phyloP scores from a whole-genome alignment of 768 basidiomycete genomes.

The Trichaptum fuscoviolaceum region DNA sequence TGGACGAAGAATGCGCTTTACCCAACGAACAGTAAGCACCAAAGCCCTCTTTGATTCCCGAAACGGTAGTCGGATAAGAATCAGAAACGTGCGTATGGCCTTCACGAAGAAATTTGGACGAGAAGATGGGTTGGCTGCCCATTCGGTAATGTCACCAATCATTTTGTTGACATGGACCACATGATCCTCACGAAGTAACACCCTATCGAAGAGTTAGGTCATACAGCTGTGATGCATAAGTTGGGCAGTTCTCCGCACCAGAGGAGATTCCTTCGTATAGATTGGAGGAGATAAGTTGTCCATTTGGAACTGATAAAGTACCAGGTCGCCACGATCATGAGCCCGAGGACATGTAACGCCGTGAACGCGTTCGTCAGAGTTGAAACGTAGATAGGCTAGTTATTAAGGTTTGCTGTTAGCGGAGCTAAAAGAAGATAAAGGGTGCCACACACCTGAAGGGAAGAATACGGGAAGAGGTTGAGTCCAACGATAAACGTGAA shows the following conservation, averaged over 20 bases:
- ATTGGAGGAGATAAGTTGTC: neutral
- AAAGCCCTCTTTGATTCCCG: neutral
- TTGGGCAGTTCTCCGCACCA: neutral
- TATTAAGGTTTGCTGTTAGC: neutral
- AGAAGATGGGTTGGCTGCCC: neutral
- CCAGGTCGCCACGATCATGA: neutral
- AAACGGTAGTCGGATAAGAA: neutral
- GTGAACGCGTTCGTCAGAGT: neutral
- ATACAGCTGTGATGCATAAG: neutral
- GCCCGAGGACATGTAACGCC: neutral
- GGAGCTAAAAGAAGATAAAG: neutral
- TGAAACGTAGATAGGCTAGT: neutral
- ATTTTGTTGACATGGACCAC: neutral
- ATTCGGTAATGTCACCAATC: neutral
- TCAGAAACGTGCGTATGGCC: neutral
- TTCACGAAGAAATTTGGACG: neutral
- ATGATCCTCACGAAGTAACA: neutral
- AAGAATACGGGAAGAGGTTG: neutral
- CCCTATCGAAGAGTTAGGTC: neutral
- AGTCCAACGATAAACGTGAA: neutral
- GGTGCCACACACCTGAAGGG: neutral
- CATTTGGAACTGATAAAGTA: neutral
- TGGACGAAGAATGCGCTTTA: neutral
- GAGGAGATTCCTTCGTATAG: neutral
- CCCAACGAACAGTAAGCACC: neutral